Evolutionary conservation across 495 filamentous ascomycete species (phyloP).

Genomic region (Xylaria curta): DNA sequence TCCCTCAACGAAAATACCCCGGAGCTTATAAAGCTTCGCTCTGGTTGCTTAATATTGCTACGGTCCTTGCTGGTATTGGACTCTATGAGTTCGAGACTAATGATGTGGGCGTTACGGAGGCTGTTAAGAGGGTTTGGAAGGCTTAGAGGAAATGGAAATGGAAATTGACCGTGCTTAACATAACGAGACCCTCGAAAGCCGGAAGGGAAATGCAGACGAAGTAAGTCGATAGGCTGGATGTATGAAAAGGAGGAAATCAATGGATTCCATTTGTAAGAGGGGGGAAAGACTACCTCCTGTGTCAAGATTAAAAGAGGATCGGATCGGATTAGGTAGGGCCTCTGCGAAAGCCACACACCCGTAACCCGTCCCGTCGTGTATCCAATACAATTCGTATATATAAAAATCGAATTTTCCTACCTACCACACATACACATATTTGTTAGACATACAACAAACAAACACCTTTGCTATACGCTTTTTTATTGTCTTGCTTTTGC

Average conservation of each 20-base stretch:
- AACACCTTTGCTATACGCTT: not conserved
- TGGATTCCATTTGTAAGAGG: conserved; percentile 24
- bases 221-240: not conserved
- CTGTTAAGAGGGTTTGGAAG: conserved; percentile 83
- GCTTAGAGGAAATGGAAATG: too few species aligned
- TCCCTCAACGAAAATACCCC: conserved; percentile 74
- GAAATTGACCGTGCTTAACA: not conserved
- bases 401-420: conserved; percentile 18
- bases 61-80: conserved; percentile 81
- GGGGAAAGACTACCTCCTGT: conserved; percentile 6
- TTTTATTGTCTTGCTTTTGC: too few species aligned
- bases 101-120: conserved; percentile 92
- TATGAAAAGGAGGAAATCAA: conserved; percentile 19
- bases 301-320: conserved; percentile 8
- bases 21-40: conserved; percentile 65
- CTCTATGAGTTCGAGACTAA: conserved; percentile 99
- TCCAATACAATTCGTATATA: conserved; percentile 38
- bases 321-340: not conserved
- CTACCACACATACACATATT: conserved; percentile 1
- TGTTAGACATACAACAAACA: conserved; percentile 5
- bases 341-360: not conserved
- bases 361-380: conserved; percentile 28
- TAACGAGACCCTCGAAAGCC: not conserved
- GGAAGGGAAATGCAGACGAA: not conserved
- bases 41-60: conserved; percentile 81